These are phyloP conservation scores for Kalmusia sp. DNA, from an alignment of 2,329 filamentous ascomycete genomes.

Conservation along the genomic window DNA sequence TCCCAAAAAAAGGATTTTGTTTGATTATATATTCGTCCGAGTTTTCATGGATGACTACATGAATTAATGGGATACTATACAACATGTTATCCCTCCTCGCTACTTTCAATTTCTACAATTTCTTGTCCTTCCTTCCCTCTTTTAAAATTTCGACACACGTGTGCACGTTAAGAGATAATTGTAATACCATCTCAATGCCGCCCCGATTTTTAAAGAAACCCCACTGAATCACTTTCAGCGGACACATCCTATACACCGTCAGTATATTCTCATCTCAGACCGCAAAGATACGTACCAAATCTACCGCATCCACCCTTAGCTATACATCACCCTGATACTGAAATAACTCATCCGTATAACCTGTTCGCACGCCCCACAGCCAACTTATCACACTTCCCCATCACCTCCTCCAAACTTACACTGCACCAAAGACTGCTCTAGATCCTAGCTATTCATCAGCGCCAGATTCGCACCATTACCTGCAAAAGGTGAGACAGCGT, in stretches of 20 bases:
- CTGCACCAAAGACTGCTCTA: constrained; percentile 33
- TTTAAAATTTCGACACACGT: no score
- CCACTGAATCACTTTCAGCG: neutral
- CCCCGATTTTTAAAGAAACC: neutral
- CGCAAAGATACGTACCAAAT: neutral
- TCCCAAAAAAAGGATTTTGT: no score
- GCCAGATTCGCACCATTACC: constrained; percentile 55
- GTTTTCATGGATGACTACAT: no score
- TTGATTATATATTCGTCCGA: no score
- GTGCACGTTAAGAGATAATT: no score
- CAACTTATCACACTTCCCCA: constrained; percentile 14
- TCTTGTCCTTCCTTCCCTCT: no score
- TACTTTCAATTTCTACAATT: no score
- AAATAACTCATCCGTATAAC: constrained; percentile 12
- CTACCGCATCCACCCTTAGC: constrained; percentile 9
- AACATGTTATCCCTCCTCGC: no score
- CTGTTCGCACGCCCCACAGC: constrained; percentile 13
- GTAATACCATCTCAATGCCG: no score
- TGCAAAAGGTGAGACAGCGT: constrained; percentile 59
- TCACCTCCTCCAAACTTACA: constrained; percentile 10
- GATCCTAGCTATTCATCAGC: constrained; percentile 15
- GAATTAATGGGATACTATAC: no score
- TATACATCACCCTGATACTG: constrained; percentile 12
- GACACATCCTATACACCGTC: neutral
- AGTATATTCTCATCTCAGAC: neutral